Conservation (phyloP, 192 early-diverging fungal genomes). For the Piromyces finnis region DNA sequence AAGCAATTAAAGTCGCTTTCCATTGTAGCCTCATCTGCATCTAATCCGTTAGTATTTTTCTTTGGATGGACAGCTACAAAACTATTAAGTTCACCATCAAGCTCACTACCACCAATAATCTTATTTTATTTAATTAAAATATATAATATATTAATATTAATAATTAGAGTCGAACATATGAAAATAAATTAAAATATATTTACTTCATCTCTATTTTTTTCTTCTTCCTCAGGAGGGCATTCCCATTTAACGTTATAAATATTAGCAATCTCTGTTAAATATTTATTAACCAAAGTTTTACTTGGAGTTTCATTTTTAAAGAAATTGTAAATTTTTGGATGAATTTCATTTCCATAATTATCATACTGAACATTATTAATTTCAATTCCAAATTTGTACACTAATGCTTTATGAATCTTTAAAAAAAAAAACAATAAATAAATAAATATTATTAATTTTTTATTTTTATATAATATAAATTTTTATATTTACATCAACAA, state of each 20-base stretch:
- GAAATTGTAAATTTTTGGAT: neutral
- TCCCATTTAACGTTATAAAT: neutral
- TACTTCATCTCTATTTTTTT: neutral
- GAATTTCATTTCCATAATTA: neutral
- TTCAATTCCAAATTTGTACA: neutral
- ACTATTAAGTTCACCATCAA: neutral
- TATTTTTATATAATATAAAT: too few species aligned
- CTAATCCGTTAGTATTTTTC: neutral
- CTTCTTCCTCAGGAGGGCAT: neutral
- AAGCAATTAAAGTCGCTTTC: neutral
- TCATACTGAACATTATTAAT: neutral
- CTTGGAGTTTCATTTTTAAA: neutral
- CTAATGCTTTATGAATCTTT: neutral
- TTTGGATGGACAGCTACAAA: neutral
- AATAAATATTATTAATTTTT: too few species aligned
- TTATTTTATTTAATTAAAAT: too few species aligned
- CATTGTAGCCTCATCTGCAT: neutral
- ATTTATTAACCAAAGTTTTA: neutral
- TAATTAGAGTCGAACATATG: too few species aligned
- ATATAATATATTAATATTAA: too few species aligned
- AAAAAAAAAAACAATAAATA: too few species aligned
- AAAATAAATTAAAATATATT: too few species aligned
- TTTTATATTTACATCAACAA: conserved; percentile 17
- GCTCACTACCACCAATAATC: neutral
- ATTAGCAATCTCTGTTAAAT: neutral